Conservation (phyloP, 345 rosid species). For the Ceriops tagal region DNA sequence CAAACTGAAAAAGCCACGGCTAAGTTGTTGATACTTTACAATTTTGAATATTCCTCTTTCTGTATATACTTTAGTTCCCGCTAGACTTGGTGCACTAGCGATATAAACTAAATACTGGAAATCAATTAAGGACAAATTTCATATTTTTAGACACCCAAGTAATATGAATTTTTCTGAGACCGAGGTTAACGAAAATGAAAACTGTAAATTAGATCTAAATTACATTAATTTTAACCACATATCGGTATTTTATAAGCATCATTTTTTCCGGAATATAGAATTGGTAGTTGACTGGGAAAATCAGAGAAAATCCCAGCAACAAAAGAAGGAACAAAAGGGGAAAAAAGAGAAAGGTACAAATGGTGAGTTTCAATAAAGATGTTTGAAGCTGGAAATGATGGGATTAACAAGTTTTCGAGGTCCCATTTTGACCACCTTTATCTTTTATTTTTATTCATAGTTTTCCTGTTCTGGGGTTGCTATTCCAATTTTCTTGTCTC, state of each 20-base stretch:
- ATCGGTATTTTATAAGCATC: too few relatives aligned
- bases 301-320: not conserved
- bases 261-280: not conserved
- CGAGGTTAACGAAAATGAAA: too few relatives aligned
- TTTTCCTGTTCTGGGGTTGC: conserved; percentile 34
- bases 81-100: too few relatives aligned
- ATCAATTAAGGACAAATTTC: too few relatives aligned
- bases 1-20: conserved; percentile 13
- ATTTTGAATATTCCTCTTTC: conserved; percentile 40
- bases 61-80: not conserved
- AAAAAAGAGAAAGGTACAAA: conserved; percentile 33
- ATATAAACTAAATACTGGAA: too few relatives aligned
- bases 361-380: conserved; percentile 54
- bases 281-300: not conserved
- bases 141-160: too few relatives aligned
- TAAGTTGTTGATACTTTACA: conserved; percentile 35
- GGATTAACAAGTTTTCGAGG: conserved; percentile 42
- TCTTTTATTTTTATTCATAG: conserved; percentile 6
- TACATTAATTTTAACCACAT: too few relatives aligned
- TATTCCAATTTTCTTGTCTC: conserved; percentile 3
- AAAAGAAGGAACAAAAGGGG: conserved; percentile 14
- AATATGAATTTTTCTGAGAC: too few relatives aligned
- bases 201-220: too few relatives aligned
- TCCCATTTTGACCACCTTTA: conserved; percentile 53
- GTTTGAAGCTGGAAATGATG: conserved; percentile 30